A percentile compares a stretch with the other conserved stretches of the same genome.
Evolutionary conservation across 2,329 filamentous ascomycete species (phyloP).

Genomic region (Arthrinium phaeospermum): DNA sequence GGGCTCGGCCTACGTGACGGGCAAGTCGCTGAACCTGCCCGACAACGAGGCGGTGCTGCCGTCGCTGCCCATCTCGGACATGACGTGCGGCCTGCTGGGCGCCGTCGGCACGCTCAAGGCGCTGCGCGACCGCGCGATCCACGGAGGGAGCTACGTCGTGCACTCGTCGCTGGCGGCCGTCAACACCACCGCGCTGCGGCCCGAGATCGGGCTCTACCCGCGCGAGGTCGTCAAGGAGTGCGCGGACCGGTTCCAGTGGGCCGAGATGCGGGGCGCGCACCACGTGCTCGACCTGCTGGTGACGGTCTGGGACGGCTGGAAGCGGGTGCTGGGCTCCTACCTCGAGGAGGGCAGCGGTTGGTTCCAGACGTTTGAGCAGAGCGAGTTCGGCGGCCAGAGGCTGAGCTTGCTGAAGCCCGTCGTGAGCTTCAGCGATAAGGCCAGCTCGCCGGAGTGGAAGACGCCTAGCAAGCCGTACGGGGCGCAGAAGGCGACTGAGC

Average conservation of each 20-base stretch:
- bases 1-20: constrained; percentile 41
- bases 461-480: constrained; percentile 33
- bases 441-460: constrained; percentile 29
- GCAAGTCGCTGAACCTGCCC: constrained; percentile 33
- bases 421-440: constrained; percentile 29
- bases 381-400: constrained; percentile 30
- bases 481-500: constrained; percentile 23
- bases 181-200: constrained; percentile 35
- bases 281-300: constrained; percentile 35
- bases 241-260: constrained; percentile 34
- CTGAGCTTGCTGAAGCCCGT: constrained; percentile 35
- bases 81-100: constrained; percentile 41
- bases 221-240: constrained; percentile 30
- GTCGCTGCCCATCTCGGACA: constrained; percentile 42
- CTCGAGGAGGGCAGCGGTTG: constrained; percentile 31
- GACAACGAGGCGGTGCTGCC: constrained; percentile 38
- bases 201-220: constrained; percentile 40
- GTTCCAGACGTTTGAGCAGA: constrained; percentile 34
- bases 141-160: constrained; percentile 40
- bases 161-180: constrained; percentile 37
- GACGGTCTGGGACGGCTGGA: constrained; percentile 34
- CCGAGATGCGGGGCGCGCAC: constrained; percentile 34
- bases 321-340: constrained; percentile 28
- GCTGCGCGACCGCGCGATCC: constrained; percentile 37
- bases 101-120: constrained; percentile 41